A percentile compares a stretch with the other conserved stretches of the same genome.
Conservation (phyloP, 2,329 filamentous ascomycete genomes). For the Arachnopeziza araneosa region DNA sequence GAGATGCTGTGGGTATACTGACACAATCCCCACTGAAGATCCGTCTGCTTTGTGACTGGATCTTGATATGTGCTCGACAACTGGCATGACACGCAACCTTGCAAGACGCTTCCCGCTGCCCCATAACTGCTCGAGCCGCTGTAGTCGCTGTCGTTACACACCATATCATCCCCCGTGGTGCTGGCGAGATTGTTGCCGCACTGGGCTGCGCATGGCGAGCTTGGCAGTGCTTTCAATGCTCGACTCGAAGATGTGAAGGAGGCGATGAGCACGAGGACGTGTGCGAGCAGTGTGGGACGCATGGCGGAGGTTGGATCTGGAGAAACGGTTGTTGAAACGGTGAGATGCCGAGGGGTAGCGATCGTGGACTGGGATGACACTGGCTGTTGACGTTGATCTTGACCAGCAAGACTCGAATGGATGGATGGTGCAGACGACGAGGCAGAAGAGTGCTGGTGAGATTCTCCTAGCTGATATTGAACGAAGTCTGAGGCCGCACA, state of each 20-base stretch:
- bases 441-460: neutral
- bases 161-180: conserved; percentile 22
- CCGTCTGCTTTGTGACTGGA: conserved; percentile 39
- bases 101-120: conserved; percentile 11
- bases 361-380: neutral
- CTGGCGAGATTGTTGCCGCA: conserved; percentile 27
- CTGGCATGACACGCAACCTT: conserved; percentile 25
- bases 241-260: conserved; percentile 12
- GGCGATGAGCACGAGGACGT: conserved; percentile 19
- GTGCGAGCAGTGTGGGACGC: conserved; percentile 13
- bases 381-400: conserved; percentile 8
- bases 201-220: conserved; percentile 25
- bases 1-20: conserved; percentile 22
- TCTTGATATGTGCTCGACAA: conserved; percentile 41
- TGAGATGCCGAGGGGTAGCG: neutral
- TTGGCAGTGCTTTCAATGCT: conserved; percentile 19
- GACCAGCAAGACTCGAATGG: conserved; percentile 20
- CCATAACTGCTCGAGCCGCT: neutral
- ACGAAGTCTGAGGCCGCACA: neutral
- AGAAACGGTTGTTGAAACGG: conserved; percentile 2
- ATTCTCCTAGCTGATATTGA: neutral
- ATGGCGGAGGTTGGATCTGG: conserved; percentile 14
- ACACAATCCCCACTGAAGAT: conserved; percentile 52
- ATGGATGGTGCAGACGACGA: neutral
- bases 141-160: conserved; percentile 14